Conservation (phyloP, 305 asterid species). For the Ajuga reptans region DNA sequence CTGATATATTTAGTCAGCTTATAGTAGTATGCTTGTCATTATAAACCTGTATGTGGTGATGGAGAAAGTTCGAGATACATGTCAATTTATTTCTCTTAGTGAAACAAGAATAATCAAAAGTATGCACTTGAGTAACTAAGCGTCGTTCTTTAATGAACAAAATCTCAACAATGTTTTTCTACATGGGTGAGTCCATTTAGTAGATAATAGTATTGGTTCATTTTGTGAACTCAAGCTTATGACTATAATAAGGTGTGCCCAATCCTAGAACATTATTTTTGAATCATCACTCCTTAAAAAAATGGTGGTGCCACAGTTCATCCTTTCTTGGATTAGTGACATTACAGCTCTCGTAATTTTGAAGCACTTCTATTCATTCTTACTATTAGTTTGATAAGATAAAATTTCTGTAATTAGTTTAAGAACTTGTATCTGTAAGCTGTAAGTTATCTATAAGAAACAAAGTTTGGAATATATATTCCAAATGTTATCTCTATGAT, state of each 20-base stretch:
- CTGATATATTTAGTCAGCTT: neutral
- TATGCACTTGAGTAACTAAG: neutral
- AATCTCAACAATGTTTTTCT: neutral
- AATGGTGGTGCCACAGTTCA: neutral
- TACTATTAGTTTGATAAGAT: neutral
- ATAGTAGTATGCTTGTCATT: neutral
- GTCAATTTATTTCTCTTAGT: constrained; percentile 11
- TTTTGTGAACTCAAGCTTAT: neutral
- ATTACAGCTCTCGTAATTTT: neutral
- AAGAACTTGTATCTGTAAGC: neutral
- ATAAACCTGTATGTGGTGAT: neutral
- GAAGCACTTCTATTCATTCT: neutral
- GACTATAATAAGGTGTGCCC: neutral
- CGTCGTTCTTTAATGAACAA: neutral
- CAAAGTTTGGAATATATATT: neutral
- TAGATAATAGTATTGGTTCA: neutral
- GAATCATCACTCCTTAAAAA: neutral
- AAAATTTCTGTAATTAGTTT: neutral
- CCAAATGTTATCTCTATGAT: neutral
- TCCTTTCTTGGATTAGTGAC: neutral
- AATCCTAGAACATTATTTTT: neutral
- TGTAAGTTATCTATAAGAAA: neutral
- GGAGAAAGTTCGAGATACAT: neutral
- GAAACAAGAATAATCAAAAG: neutral
- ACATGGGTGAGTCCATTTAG: neutral